Conservation (phyloP, 2,329 filamentous ascomycete species). For the Exophiala bonariae region DNA sequence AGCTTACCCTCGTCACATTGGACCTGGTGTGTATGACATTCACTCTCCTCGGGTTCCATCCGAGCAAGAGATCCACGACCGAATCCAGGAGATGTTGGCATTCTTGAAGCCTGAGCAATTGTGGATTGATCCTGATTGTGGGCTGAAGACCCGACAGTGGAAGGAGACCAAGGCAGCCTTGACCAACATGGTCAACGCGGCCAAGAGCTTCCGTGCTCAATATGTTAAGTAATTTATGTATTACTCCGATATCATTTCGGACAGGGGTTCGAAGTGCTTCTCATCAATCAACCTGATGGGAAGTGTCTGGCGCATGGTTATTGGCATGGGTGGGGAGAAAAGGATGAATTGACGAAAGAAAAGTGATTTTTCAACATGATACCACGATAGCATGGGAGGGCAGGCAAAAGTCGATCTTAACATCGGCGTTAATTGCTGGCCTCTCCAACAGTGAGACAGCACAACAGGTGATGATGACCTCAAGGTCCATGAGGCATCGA, state of each 20-base stretch:
- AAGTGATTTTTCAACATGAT: conserved; percentile 31
- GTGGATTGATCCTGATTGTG: conserved; percentile 99
- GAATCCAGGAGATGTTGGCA: conserved; percentile 96
- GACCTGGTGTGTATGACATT: conserved; percentile 99
- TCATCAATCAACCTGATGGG: conserved; percentile 26
- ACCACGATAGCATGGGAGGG: conserved; percentile 24
- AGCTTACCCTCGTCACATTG: conserved; percentile 96
- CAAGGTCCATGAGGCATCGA: too few species aligned
- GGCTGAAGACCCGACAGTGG: conserved; percentile 99
- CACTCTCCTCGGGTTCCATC: conserved; percentile 96
- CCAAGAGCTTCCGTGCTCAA: conserved; percentile 94
- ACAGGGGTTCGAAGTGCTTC: conserved; percentile 13
- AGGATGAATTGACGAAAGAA: conserved; percentile 19
- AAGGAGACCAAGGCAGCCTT: conserved; percentile 96
- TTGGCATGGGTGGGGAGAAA: conserved; percentile 11
- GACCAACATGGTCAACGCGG: conserved; percentile 95
- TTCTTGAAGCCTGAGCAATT: conserved; percentile 98
- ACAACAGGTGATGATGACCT: too few species aligned
- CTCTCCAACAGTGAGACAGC: conserved; percentile 9
- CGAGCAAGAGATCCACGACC: conserved; percentile 97
- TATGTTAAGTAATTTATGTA: conserved; percentile 45
- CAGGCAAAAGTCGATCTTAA: conserved; percentile 31
- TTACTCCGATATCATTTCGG: conserved; percentile 2
- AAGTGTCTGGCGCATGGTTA: conserved; percentile 6
- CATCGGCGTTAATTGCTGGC: conserved; percentile 28